phyloP scores from a whole-genome alignment of 257 asterid species.

The Paraleonurus japonicus region DNA sequence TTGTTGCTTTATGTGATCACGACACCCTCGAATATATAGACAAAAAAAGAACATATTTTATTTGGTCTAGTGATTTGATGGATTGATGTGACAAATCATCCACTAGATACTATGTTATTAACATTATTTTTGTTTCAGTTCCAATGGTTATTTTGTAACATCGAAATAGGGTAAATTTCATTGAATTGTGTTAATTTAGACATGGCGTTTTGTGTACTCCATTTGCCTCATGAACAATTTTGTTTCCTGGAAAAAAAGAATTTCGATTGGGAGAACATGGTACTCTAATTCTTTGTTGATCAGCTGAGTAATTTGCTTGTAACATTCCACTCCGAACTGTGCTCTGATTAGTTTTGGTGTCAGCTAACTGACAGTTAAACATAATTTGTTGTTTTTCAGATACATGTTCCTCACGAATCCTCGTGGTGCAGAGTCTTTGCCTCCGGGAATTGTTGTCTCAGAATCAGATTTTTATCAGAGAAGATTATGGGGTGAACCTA shows the following conservation, averaged over 20 bases:
- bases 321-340: background rate
- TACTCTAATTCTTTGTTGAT: background rate
- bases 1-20: background rate
- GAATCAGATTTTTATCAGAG: constrained; percentile 87
- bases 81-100: background rate
- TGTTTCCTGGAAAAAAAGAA: background rate
- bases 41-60: background rate
- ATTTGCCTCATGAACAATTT: background rate
- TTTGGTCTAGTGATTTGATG: constrained; percentile 1
- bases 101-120: background rate
- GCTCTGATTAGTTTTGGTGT: constrained; percentile 2
- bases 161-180: background rate
- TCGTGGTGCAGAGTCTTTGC: constrained; percentile 96
- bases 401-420: constrained; percentile 94
- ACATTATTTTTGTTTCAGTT: background rate
- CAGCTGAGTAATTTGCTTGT: constrained; percentile 11
- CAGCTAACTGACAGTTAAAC: constrained; percentile 7
- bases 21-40: background rate
- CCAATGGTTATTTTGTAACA: background rate
- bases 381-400: constrained; percentile 40
- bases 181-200: background rate
- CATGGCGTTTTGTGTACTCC: background rate
- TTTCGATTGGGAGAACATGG: background rate
- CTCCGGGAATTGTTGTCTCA: constrained; percentile 94
- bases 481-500: constrained; percentile 99